Evolutionary conservation across 2,329 filamentous ascomycete genomes (phyloP).

Genomic region (Penicillium digitatum): DNA sequence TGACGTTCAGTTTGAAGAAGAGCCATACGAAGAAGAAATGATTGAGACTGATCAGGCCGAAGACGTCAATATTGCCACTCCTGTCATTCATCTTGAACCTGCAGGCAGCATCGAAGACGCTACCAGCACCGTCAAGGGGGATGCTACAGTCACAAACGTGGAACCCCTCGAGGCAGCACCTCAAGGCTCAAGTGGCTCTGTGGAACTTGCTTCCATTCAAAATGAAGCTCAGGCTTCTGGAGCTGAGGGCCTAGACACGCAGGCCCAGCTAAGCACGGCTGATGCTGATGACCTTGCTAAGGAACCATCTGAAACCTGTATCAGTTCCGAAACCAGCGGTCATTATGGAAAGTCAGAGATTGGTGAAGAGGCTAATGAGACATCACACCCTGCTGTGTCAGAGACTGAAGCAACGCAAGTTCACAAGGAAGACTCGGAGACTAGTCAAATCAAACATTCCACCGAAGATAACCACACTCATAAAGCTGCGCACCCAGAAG

Average conservation of each 20-base stretch:
- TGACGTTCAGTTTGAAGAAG: constrained; percentile 32
- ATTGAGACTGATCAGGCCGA: constrained; percentile 39
- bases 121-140: constrained; percentile 1
- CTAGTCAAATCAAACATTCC: constrained; percentile 9
- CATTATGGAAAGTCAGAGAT: constrained; percentile 1
- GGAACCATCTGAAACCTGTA: neutral
- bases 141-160: constrained; percentile 4
- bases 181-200: neutral
- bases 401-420: constrained; percentile 5
- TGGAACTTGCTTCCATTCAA: neutral
- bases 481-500: constrained; percentile 8
- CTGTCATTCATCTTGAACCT: constrained; percentile 18
- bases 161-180: constrained; percentile 5
- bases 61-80: constrained; percentile 31
- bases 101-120: constrained; percentile 6
- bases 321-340: neutral
- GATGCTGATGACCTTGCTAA: constrained; percentile 3
- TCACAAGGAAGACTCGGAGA: constrained; percentile 16
- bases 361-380: constrained; percentile 22
- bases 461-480: constrained; percentile 8
- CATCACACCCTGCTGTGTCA: constrained; percentile 4
- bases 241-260: neutral
- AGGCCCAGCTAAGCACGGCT: neutral
- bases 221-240: neutral
- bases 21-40: constrained; percentile 40